Evolutionary conservation across 2,329 filamentous ascomycete genomes (phyloP).

Genomic region (Mariannaea sp.): DNA sequence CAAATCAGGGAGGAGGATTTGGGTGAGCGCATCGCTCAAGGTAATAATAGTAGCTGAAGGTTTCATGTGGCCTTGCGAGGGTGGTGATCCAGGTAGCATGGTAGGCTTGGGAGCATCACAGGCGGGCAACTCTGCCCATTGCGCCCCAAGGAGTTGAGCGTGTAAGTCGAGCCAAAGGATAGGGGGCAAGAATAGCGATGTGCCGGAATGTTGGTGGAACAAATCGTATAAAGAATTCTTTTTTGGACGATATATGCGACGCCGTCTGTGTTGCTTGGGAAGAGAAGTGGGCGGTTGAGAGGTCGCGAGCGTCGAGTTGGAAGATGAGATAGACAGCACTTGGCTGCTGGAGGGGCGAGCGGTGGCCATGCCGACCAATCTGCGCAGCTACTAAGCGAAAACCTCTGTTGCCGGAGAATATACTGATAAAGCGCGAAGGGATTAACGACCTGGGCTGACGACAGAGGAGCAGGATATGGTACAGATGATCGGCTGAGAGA

Average conservation of each 20-base stretch:
- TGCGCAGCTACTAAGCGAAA: slow-evolving; percentile 39
- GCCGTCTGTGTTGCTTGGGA: slow-evolving; percentile 34
- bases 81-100: slow-evolving; percentile 40
- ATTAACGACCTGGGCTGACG: slow-evolving; percentile 21
- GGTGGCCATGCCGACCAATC: slow-evolving; percentile 38
- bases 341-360: slow-evolving; percentile 22
- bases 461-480: slow-evolving; percentile 5
- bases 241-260: slow-evolving; percentile 47
- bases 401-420: slow-evolving; percentile 35
- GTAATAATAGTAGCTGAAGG: slow-evolving; percentile 50
- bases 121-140: slow-evolving; percentile 50
- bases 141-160: slow-evolving; percentile 51
- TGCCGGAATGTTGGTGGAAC: slow-evolving; percentile 53
- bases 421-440: slow-evolving; percentile 20
- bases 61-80: slow-evolving; percentile 43
- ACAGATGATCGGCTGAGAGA: no score
- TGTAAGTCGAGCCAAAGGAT: slow-evolving; percentile 62
- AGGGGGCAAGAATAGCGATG: slow-evolving; percentile 56
- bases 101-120: slow-evolving; percentile 49
- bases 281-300: slow-evolving; percentile 31
- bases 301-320: slow-evolving; percentile 32
- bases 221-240: slow-evolving; percentile 58
- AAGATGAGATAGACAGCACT: slow-evolving; percentile 21
- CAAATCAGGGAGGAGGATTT: slow-evolving; percentile 45
- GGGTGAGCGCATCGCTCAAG: slow-evolving; percentile 51